These are phyloP conservation scores for Phlegmacium glaucopus DNA, from an alignment of 768 basidiomycete genomes.

Conservation along the genomic window DNA sequence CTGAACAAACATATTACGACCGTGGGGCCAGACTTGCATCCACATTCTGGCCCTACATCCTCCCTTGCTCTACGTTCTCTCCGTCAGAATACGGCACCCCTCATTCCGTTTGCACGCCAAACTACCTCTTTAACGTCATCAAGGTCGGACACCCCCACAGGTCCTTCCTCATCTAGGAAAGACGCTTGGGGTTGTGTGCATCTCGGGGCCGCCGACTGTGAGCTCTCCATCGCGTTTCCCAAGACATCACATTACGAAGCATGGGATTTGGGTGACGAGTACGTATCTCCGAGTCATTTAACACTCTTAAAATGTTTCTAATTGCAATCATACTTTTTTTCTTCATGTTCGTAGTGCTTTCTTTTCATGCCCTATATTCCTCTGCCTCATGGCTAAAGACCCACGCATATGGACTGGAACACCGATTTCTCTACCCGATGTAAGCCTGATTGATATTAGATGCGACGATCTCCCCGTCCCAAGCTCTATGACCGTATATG, in stretches of 20 bases:
- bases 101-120: background rate
- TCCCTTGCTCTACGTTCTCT: no score
- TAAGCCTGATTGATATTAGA: constrained; percentile 28
- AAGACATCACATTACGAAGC: constrained; percentile 29
- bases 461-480: constrained; percentile 23
- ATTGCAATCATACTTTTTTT: background rate
- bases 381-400: constrained; percentile 31
- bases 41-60: no score
- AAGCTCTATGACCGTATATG: constrained; percentile 13
- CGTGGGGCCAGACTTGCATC: no score
- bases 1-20: constrained; percentile 3
- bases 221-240: constrained; percentile 25
- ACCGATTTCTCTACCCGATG: constrained; percentile 31
- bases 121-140: background rate
- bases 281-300: constrained; percentile 8
- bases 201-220: constrained; percentile 25
- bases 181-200: constrained; percentile 22
- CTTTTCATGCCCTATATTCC: constrained; percentile 25
- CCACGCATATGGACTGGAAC: constrained; percentile 21
- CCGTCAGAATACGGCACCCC: no score
- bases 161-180: constrained; percentile 10
- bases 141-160: background rate
- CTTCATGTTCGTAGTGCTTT: constrained; percentile 12
- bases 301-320: background rate
- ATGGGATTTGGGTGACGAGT: constrained; percentile 34